Base-by-base conservation (phyloP, 2,329 filamentous ascomycete genomes). In the Xylariaceae sp. region DNA sequence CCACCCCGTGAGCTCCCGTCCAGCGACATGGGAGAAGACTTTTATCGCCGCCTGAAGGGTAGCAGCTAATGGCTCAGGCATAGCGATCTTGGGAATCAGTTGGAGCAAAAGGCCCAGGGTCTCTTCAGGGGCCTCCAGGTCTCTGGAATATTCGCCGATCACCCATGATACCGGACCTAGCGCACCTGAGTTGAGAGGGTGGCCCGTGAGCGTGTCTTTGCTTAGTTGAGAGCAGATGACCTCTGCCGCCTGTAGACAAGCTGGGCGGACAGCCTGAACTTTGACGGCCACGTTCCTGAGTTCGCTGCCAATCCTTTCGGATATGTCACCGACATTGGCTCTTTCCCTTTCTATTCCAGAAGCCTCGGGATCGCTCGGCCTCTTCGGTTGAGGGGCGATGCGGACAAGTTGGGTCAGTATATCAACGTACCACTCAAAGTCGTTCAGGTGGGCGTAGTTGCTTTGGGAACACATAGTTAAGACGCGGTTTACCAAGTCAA, bases 381-480 rank as follows among this genome's bases (percentile, higher is more conserved):
- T 55, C 27, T 67, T 64, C 32, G 72, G 65, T n/a, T 67, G 52
- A 0, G 68, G 84, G 14, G 82, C 70, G 64, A 86, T 73, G 57
- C 83, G 80, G 28, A 96, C 79, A 11, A 98, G 74, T 57, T 95
- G 88, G 4, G 87, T 83, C 19, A 98, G 68, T 18, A 95, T 78
- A 50, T 92, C 86, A 50, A 97, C 84, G 60, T 97, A 97, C 92
- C 92, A 98, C 51, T 96, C 90, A 60, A 98, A 98, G 59, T 98
- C 90, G 36, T 74, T 68, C 33, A 98, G 71, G 55, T 88, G 87
- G 27, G 76, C 75, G 60, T 97, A 98, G 45, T 88, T 95, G 49
- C 89, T 84, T 48, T 81, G 80, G 7, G 88, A 86, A 60, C 90
- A 97, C 79, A 98, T 94, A 44, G 82, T 79, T 9, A 97, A 61